Evolutionary conservation across 2,329 filamentous ascomycete species (phyloP).

Genomic region (Lojkania enalia): DNA sequence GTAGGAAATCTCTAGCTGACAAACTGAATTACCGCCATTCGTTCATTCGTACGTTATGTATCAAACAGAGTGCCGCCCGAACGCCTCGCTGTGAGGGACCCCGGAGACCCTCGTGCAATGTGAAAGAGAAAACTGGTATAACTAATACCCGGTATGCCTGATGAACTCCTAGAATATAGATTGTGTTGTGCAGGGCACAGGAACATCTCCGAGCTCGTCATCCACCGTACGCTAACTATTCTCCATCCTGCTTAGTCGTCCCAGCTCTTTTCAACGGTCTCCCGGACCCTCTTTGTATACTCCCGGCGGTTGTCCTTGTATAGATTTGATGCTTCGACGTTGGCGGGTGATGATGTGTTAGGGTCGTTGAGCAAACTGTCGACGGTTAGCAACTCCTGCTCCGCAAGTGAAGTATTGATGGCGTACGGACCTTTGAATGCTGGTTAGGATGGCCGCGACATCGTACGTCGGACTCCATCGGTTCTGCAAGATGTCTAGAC

Average conservation of each 20-base stretch:
- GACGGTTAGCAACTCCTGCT: slow-evolving; percentile 26
- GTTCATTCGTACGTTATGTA: not conserved
- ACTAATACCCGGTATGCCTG: slow-evolving; percentile 2
- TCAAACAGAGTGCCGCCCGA: slow-evolving; percentile 4
- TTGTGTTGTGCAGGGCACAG: slow-evolving; percentile 1
- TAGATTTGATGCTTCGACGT: slow-evolving; percentile 95
- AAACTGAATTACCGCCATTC: not conserved
- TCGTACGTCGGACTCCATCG: slow-evolving; percentile 99
- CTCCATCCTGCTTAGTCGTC: slow-evolving; percentile 65
- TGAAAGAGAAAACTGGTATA: not conserved
- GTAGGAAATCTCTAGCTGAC: no score
- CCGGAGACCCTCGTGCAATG: not conserved
- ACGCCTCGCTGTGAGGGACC: slow-evolving; percentile 16
- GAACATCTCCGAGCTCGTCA: not conserved
- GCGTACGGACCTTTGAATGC: slow-evolving; percentile 90
- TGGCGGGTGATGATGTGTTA: slow-evolving; percentile 96
- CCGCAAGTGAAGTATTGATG: no score
- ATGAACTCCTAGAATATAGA: slow-evolving; percentile 1
- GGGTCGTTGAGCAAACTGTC: slow-evolving; percentile 90
- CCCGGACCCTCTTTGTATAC: slow-evolving; percentile 90
- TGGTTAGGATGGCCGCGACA: slow-evolving; percentile 94
- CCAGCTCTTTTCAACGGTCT: slow-evolving; percentile 99
- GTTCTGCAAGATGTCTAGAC: slow-evolving; percentile 95
- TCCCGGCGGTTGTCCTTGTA: slow-evolving; percentile 98
- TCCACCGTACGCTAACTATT: not conserved